A percentile compares a stretch with the other conserved stretches of the same genome.
Conservation (phyloP, 2,329 filamentous ascomycete species). For the Bipolaris zeicola region DNA sequence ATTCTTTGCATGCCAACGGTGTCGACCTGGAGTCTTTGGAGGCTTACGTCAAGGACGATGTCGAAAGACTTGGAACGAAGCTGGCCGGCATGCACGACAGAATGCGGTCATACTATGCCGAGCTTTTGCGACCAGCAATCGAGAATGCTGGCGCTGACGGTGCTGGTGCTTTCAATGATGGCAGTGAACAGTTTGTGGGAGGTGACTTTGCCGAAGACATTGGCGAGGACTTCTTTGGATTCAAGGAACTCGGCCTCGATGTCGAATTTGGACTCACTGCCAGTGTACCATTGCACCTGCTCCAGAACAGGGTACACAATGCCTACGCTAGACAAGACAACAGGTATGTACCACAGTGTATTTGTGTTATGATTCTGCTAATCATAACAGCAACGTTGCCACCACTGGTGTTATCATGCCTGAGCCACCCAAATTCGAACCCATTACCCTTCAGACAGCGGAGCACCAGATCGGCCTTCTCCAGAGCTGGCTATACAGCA, state of each 20-base stretch:
- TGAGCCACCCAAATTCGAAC: constrained; percentile 70
- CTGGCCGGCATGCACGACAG: constrained; percentile 86
- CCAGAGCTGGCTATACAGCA: constrained; percentile 88
- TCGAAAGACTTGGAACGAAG: constrained; percentile 83
- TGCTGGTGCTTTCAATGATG: constrained; percentile 90
- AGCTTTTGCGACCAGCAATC: constrained; percentile 88
- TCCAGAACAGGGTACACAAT: constrained; percentile 87
- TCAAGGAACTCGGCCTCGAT: constrained; percentile 91
- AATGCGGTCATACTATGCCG: constrained; percentile 91
- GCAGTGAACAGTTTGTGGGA: constrained; percentile 93
- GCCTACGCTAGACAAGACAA: constrained; percentile 79
- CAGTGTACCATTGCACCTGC: constrained; percentile 88
- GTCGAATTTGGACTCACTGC: constrained; percentile 88
- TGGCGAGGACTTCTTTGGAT: constrained; percentile 98
- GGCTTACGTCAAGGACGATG: constrained; percentile 86
- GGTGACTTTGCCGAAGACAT: constrained; percentile 98
- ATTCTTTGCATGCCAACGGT: constrained; percentile 83
- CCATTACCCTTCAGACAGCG: constrained; percentile 79
- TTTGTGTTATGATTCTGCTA: constrained; percentile 20
- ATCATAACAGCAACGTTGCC: constrained; percentile 60
- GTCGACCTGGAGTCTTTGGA: constrained; percentile 82
- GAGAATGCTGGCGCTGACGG: constrained; percentile 79
- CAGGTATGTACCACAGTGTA: constrained; percentile 51
- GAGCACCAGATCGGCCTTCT: constrained; percentile 83
- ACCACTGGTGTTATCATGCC: constrained; percentile 68